Evolutionary conservation across 345 rosid genomes (phyloP).

Genomic region (Acer campestre): DNA sequence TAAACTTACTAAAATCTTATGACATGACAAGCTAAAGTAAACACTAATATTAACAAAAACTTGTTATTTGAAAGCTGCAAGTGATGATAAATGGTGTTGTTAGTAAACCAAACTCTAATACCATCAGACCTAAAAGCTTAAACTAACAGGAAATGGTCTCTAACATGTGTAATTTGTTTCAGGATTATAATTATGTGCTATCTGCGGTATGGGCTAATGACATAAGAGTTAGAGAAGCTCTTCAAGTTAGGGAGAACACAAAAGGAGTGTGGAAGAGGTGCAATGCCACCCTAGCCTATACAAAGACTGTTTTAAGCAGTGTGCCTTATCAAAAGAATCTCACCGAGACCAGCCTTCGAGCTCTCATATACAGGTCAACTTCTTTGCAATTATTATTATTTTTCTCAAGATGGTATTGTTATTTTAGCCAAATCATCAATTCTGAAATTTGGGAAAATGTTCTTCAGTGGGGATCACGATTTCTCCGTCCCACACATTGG

Average conservation of each 20-base stretch:
- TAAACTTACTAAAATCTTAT: no score
- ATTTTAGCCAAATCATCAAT: no score
- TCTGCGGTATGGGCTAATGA: slow-evolving; percentile 37
- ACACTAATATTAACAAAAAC: no score
- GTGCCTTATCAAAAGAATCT: slow-evolving; percentile 30
- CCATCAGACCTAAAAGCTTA: no score
- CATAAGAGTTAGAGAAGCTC: slow-evolving; percentile 31
- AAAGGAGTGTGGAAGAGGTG: slow-evolving; percentile 37
- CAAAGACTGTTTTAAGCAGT: slow-evolving; percentile 29
- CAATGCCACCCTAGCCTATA: slow-evolving; percentile 33
- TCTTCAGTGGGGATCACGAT: slow-evolving; percentile 38
- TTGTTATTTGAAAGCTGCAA: no score
- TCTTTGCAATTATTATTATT: no score
- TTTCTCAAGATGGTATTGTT: no score
- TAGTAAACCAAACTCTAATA: no score
- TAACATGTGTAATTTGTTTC: background rate
- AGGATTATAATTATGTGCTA: slow-evolving; percentile 41
- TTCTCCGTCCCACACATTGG: slow-evolving; percentile 31
- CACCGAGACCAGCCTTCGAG: slow-evolving; percentile 26
- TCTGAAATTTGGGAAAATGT: background rate
- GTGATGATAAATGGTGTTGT: no score
- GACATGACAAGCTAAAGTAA: no score
- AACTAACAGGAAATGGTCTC: no score
- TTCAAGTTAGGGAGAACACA: slow-evolving; percentile 38
- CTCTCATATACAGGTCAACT: slow-evolving; percentile 42